phyloP scores from a whole-genome alignment of 1,284 basidiomycete species.

The Porodaedalea pini region DNA sequence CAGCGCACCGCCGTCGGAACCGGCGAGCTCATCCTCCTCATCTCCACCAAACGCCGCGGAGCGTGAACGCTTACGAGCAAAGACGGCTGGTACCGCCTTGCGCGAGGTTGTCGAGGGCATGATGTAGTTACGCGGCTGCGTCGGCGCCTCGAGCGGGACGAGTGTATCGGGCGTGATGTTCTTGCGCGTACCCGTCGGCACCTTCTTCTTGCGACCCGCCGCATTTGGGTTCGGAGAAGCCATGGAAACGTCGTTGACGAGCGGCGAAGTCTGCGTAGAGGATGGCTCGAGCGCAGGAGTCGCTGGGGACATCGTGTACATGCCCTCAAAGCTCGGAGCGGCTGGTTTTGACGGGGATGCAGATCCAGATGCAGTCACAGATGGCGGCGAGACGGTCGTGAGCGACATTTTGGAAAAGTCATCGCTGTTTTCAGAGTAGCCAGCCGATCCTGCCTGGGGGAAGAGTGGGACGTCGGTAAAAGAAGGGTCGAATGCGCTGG shows the following conservation, averaged over 20 bases:
- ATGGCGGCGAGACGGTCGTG: constrained; percentile 21
- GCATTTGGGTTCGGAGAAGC: neutral
- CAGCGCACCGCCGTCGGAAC: constrained; percentile 29
- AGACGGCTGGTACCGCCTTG: constrained; percentile 51
- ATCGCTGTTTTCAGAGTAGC: constrained; percentile 29
- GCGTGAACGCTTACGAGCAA: constrained; percentile 57
- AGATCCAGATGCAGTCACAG: constrained; percentile 12
- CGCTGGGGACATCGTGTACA: constrained; percentile 45
- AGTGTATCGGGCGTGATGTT: constrained; percentile 49
- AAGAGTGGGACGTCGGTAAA: constrained; percentile 31
- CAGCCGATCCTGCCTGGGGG: constrained; percentile 27
- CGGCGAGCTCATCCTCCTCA: constrained; percentile 48
- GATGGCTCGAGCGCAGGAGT: constrained; percentile 44
- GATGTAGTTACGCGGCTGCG: constrained; percentile 53
- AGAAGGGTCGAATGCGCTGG: constrained; percentile 9
- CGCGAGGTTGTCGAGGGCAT: constrained; percentile 55
- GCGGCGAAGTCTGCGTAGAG: constrained; percentile 22
- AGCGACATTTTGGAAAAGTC: constrained; percentile 32
- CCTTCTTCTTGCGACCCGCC: constrained; percentile 28
- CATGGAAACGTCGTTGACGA: neutral
- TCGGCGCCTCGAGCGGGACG: constrained; percentile 54
- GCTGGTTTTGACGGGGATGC: constrained; percentile 7
- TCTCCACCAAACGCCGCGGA: constrained; percentile 52
- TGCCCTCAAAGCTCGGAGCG: constrained; percentile 31
- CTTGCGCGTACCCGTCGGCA: constrained; percentile 50